These are phyloP conservation scores for Zizania latifolia DNA, from an alignment of 176 grass and related monocot genomes.

Conservation along the genomic window DNA sequence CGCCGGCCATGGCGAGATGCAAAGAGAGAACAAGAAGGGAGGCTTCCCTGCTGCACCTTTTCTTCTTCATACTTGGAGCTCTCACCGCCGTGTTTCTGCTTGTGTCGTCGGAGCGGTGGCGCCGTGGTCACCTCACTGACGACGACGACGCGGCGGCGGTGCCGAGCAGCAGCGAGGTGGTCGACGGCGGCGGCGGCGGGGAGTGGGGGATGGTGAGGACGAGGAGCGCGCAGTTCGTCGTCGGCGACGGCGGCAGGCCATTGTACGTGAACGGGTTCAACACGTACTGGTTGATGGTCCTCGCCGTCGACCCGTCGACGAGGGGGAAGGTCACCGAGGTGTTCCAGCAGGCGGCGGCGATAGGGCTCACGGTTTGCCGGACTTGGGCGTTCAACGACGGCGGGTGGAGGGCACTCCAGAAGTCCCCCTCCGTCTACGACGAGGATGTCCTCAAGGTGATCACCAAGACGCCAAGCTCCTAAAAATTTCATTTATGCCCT, in stretches of 20 bases:
- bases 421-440: slow-evolving; percentile 58
- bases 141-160: no score
- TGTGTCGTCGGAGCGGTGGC: neutral
- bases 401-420: slow-evolving; percentile 70
- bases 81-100: neutral
- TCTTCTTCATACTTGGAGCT: neutral
- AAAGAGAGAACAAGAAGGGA: neutral
- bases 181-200: neutral
- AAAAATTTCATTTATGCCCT: neutral
- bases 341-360: slow-evolving; percentile 47
- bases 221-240: slow-evolving; percentile 46
- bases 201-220: slow-evolving; percentile 50
- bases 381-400: slow-evolving; percentile 74
- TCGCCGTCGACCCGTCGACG: slow-evolving; percentile 58
- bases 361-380: slow-evolving; percentile 59
- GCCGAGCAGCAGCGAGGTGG: neutral
- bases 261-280: slow-evolving; percentile 86
- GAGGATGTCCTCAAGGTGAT: slow-evolving; percentile 71
- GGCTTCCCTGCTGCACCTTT: neutral
- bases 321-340: slow-evolving; percentile 57
- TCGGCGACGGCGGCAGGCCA: slow-evolving; percentile 14
- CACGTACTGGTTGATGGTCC: slow-evolving; percentile 68
- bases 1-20: neutral
- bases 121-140: neutral
- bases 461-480: neutral